Evolutionary conservation across 768 basidiomycete species (phyloP).

Genomic region (Tulasnella sp.): DNA sequence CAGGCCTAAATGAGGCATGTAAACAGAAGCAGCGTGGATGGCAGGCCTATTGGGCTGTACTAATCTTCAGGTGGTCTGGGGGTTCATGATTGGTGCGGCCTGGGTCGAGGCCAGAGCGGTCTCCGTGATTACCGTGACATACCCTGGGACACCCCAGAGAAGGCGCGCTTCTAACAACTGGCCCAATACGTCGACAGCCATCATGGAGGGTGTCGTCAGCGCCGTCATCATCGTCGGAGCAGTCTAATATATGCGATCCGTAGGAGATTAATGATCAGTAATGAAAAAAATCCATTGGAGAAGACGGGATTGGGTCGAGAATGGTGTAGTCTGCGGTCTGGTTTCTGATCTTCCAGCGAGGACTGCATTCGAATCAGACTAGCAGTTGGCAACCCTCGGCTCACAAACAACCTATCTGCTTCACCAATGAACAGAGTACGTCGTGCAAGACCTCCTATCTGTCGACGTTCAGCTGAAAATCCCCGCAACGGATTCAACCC

Average conservation of each 20-base stretch:
- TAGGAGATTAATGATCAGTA: neutral
- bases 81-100: conserved; percentile 17
- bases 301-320: neutral
- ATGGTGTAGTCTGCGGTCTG: neutral
- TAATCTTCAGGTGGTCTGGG: neutral
- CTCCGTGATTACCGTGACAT: conserved; percentile 6
- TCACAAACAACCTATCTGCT: neutral
- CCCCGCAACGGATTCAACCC: conserved; percentile 10
- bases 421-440: neutral
- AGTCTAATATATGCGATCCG: conserved; percentile 10
- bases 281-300: conserved; percentile 2
- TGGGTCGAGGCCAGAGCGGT: conserved; percentile 17
- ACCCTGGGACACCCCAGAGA: neutral
- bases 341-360: conserved; percentile 16
- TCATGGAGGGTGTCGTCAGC: conserved; percentile 9
- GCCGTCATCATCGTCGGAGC: conserved; percentile 5
- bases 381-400: neutral
- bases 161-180: neutral
- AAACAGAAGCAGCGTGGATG: conserved; percentile 6
- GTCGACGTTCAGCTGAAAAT: conserved; percentile 10
- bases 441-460: neutral
- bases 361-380: conserved; percentile 14
- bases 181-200: neutral
- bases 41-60: conserved; percentile 17
- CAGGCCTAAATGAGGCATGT: conserved; percentile 17